phyloP scores from a whole-genome alignment of 2,329 filamentous ascomycete genomes.

The Parastagonospora nodorum region DNA sequence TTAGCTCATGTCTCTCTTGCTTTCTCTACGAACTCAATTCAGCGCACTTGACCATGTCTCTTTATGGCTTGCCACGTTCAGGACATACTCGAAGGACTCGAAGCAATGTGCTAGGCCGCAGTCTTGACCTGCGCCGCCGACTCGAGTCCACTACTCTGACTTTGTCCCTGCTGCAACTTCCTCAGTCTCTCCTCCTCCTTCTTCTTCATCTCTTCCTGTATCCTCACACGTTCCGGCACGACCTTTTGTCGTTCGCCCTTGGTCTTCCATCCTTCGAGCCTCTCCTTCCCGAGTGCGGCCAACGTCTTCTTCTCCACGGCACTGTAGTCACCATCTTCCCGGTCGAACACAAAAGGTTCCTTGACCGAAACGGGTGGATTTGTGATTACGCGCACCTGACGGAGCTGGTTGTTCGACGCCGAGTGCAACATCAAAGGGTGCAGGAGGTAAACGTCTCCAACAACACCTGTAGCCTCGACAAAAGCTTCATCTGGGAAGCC shows the following conservation, averaged over 20 bases:
- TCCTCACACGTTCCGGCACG: slow-evolving; percentile 55
- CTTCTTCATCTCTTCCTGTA: slow-evolving; percentile 58
- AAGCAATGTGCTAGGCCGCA: background rate
- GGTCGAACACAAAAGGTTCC: slow-evolving; percentile 59
- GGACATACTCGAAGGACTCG: too few species aligned
- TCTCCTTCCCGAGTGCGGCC: slow-evolving; percentile 53
- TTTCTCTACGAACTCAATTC: too few species aligned
- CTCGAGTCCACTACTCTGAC: slow-evolving; percentile 8
- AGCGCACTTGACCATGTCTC: too few species aligned
- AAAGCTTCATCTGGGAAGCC: slow-evolving; percentile 50
- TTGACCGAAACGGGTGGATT: slow-evolving; percentile 60
- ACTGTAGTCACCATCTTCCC: slow-evolving; percentile 57
- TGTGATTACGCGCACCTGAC: slow-evolving; percentile 58
- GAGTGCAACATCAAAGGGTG: slow-evolving; percentile 67
- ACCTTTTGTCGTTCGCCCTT: slow-evolving; percentile 55
- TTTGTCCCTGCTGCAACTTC: slow-evolving; percentile 29
- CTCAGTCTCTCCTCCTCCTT: slow-evolving; percentile 54
- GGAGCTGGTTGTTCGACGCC: slow-evolving; percentile 56
- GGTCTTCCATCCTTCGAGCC: slow-evolving; percentile 59
- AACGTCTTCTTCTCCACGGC: slow-evolving; percentile 63
- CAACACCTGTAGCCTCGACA: slow-evolving; percentile 59
- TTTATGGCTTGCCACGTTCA: too few species aligned
- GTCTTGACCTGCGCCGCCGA: background rate
- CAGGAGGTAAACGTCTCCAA: slow-evolving; percentile 63
- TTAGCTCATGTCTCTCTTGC: too few species aligned